Base-by-base conservation (phyloP, 768 basidiomycete species). In the Mycena galericulata region DNA sequence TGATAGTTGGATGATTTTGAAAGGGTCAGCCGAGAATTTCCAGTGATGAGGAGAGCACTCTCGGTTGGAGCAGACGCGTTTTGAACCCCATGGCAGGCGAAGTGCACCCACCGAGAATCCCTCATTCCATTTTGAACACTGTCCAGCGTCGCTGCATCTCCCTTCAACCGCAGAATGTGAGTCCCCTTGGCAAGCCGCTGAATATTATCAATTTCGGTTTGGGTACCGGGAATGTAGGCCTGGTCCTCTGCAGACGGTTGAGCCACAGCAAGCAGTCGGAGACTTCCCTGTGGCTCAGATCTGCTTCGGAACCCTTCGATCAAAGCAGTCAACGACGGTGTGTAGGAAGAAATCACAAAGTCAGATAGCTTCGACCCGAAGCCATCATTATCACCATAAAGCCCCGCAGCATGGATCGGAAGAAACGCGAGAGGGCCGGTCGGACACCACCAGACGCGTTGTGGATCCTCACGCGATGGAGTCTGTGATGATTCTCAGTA, bases 361-460 rank as follows among this genome's bases (percentile, higher is more conserved):
- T 49, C 47, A 8, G 47, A 49, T 5, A 49, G 47, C 47, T 49
- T 49, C 24, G 47, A 49, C 26, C 47, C 47, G 11, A 49, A 49
- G 6, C 26, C 26, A 11, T 49, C 47, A 4, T 53, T 47, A 26
- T 22, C 32, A 5, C 51, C 51, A 34, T 53, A 53, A 18, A 53
- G 32, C 3, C 51, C 51, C 18, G 51, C 51, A 3, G 51, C 51
- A 53, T 32, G 51, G 32, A 53, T 53, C 18, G 51, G 51, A 20
- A 53, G 32, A 30, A 32, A 53, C 20, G 51, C 34, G 51, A 53
- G 51, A 53, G 51, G 51, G 27, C 51, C 51, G 12, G 32, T 53
- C 30, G 51, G 51, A 53, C 32, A 53, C 51, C 51, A 53, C 51
- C 51, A 53, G 20, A 32, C 34, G 30, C 30, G 51, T 18, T 53